Conservation (phyloP, 257 asterid genomes). For the Datura wrightii region DNA sequence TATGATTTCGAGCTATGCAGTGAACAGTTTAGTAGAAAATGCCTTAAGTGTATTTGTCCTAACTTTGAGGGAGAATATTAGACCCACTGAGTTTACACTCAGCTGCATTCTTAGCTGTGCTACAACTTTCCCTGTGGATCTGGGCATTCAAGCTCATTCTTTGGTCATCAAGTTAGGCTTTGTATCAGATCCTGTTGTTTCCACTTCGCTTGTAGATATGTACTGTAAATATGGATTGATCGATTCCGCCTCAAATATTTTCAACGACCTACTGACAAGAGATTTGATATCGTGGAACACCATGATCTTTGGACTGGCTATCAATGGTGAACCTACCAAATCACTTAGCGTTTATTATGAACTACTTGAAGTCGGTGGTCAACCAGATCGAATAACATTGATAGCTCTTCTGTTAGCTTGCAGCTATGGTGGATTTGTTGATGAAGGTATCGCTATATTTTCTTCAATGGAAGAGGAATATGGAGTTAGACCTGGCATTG, state of each 20-base stretch:
- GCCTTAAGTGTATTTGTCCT: constrained; percentile 55
- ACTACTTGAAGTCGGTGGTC: no score
- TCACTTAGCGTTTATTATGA: no score
- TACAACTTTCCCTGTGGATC: constrained; percentile 49
- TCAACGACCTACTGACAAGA: constrained; percentile 43
- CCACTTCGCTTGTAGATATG: constrained; percentile 55
- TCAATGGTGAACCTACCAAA: no score
- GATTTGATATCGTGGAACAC: constrained; percentile 56
- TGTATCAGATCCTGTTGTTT: no score
- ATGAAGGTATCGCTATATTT: no score
- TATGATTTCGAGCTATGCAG: constrained; percentile 65
- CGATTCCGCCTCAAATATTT: constrained; percentile 47
- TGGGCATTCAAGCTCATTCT: constrained; percentile 65
- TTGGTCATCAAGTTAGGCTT: constrained; percentile 49
- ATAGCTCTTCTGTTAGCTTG: constrained; percentile 44
- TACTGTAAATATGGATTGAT: constrained; percentile 57
- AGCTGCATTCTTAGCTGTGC: constrained; percentile 42
- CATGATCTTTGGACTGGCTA: no score
- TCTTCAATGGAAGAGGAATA: no score
- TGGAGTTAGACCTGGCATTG: no score
- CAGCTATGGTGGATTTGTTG: no score
- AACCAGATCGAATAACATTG: constrained; percentile 41
- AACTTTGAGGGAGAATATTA: constrained; percentile 46
- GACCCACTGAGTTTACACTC: constrained; percentile 54
- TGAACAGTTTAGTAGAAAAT: constrained; percentile 48